Evolutionary conservation across 208 protist genomes (phyloP).

Genomic region (Acanthamoeba polyphaga): DNA sequence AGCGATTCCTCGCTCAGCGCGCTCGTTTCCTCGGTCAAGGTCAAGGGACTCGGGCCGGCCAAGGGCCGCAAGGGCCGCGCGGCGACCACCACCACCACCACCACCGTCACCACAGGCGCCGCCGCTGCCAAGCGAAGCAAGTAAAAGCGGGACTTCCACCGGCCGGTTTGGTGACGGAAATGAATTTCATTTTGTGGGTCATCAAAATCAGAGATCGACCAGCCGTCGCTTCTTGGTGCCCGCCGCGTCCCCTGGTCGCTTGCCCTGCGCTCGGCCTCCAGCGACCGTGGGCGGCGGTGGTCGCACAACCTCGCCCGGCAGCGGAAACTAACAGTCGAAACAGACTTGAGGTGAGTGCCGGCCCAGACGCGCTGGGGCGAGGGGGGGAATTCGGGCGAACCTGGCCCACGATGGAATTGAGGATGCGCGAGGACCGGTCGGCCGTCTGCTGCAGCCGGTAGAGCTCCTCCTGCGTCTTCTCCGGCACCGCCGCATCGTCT

Average conservation of each 20-base stretch:
- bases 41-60: background rate
- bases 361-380: background rate
- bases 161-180: too few species aligned
- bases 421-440: constrained; percentile 32
- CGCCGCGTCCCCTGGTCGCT: background rate
- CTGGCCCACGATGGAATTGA: constrained; percentile 61
- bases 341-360: background rate
- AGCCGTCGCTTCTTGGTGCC: constrained; percentile 41
- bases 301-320: constrained; percentile 5
- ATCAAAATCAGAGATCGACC: background rate
- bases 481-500: background rate
- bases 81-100: background rate
- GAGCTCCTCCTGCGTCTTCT: constrained; percentile 59
- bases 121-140: background rate
- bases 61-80: background rate
- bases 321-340: background rate
- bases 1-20: constrained; percentile 7
- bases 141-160: too few species aligned
- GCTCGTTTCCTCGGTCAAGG: constrained; percentile 58
- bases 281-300: background rate
- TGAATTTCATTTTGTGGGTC: too few species aligned
- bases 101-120: background rate
- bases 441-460: constrained; percentile 21
- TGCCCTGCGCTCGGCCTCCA: background rate
- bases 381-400: background rate